phyloP scores from a whole-genome alignment of 2,329 filamentous ascomycete species.

The Aspergillus sp. region DNA sequence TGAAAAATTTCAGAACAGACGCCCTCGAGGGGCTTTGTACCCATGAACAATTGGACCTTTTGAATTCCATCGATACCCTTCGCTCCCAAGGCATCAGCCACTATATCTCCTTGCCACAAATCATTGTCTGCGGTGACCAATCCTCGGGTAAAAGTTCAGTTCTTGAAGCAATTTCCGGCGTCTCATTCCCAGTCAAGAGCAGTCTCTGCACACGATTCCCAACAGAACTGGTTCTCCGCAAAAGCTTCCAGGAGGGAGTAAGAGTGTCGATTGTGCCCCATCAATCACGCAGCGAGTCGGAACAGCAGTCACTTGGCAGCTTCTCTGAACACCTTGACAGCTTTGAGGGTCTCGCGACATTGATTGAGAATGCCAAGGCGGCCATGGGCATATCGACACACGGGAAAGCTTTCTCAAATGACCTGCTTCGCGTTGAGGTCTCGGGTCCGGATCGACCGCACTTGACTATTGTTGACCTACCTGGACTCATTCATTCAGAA shows the following conservation, averaged over 20 bases:
- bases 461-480: conserved; percentile 55
- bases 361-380: conserved; percentile 19
- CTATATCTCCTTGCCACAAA: conserved; percentile 50
- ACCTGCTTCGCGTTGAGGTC: conserved; percentile 53
- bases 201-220: conserved; percentile 56
- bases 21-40: conserved; percentile 10
- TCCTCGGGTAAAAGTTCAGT: conserved; percentile 55
- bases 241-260: conserved; percentile 8
- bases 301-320: conserved; percentile 6
- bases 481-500: conserved; percentile 50
- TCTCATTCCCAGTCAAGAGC: conserved; percentile 53
- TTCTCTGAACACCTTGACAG: conserved; percentile 12
- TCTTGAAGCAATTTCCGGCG: conserved; percentile 55
- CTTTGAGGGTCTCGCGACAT: conserved; percentile 9
- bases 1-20: conserved; percentile 8
- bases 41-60: conserved; percentile 48
- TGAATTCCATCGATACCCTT: conserved; percentile 52
- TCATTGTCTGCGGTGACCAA: conserved; percentile 58
- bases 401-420: conserved; percentile 33
- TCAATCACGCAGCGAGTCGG: conserved; percentile 21
- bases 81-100: conserved; percentile 43
- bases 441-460: conserved; percentile 52
- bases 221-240: conserved; percentile 51
- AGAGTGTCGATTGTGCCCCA: conserved; percentile 29
- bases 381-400: conserved; percentile 17